Evolutionary conservation across 495 filamentous ascomycete genomes (phyloP).

Genomic region (Halenospora varia): DNA sequence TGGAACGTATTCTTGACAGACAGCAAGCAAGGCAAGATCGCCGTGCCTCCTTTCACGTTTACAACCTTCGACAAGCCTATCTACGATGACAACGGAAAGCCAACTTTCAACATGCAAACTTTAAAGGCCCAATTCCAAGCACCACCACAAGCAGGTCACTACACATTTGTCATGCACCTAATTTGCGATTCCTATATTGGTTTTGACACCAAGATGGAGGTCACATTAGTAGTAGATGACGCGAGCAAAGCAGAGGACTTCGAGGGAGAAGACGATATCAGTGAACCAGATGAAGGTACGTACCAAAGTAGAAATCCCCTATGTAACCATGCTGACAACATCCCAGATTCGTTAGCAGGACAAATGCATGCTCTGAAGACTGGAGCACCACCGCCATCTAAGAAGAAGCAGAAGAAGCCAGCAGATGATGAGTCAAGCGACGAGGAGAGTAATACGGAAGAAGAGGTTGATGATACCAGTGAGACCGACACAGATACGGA

Average conservation of each 20-base stretch:
- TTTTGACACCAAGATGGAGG: constrained; percentile 83
- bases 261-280: constrained; percentile 86
- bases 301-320: no score
- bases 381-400: constrained; percentile 48
- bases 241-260: constrained; percentile 77
- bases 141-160: constrained; percentile 86
- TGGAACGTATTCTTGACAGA: constrained; percentile 96
- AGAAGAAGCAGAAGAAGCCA: constrained; percentile 48
- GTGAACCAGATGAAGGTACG: constrained; percentile 95
- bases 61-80: constrained; percentile 84
- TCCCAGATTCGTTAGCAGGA: constrained; percentile 83
- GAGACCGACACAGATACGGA: constrained; percentile 79
- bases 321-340: constrained; percentile 29
- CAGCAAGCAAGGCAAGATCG: constrained; percentile 88
- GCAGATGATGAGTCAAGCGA: constrained; percentile 58
- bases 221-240: constrained; percentile 86
- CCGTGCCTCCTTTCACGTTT: constrained; percentile 91
- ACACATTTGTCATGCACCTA: constrained; percentile 87
- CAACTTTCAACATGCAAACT: constrained; percentile 89
- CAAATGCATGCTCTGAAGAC: constrained; percentile 90
- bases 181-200: constrained; percentile 93
- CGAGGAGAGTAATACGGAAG: constrained; percentile 86
- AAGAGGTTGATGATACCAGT: constrained; percentile 71
- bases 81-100: constrained; percentile 65
- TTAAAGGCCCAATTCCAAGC: constrained; percentile 97